Base-by-base conservation (phyloP, 768 basidiomycete species). In the Boletus insuetus region DNA sequence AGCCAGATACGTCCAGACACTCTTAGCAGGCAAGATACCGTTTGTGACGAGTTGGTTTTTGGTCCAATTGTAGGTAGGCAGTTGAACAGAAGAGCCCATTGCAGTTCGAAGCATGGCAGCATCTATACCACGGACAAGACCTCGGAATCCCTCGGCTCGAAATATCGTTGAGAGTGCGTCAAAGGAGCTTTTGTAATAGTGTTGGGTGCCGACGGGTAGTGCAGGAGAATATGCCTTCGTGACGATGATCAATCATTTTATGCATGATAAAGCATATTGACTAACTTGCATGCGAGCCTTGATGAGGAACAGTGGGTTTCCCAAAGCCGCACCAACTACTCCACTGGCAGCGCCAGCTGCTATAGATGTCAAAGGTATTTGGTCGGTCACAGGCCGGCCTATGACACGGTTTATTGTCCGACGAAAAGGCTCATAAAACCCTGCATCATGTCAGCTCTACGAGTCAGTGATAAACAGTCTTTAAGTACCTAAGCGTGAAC, bases 281-380 rank as follows among this genome's bases (percentile, higher is more conserved):
- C 62, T 53, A 17, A 87, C 89, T 80, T 99, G 97, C 89, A 99
- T 98, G 43, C 97, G 84, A 6, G 97, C 97, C 75, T 99, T 99
- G 68, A 99, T 85, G 53, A 99, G 77, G 74, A 97, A 99, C 13
- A 97, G 74, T 0, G 94, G 94, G 69, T 92, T 96, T 40, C 94
- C 94, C 41, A 94, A 72, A 48, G 80, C 78, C 0, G 89, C 89
- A 67, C 97, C 97, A 32, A 98, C 83, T 42, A 89, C 86, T 35
- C 97, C 97, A 63, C 91, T 95, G 4, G 81, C 77, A 3, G 95
- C 95, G 3, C 97, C 97, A 14, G 96, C 94, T 38, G 84, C 69
- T 24, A 98, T 70, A 38, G 94, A 91, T 1, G 91, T 95, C 38
- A 82, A 68, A 3, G 86, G 84, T 39, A 88, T 75, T 62, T 89